Base-by-base conservation (phyloP, 2,329 filamentous ascomycete species). In the Clarireedia sp. region DNA sequence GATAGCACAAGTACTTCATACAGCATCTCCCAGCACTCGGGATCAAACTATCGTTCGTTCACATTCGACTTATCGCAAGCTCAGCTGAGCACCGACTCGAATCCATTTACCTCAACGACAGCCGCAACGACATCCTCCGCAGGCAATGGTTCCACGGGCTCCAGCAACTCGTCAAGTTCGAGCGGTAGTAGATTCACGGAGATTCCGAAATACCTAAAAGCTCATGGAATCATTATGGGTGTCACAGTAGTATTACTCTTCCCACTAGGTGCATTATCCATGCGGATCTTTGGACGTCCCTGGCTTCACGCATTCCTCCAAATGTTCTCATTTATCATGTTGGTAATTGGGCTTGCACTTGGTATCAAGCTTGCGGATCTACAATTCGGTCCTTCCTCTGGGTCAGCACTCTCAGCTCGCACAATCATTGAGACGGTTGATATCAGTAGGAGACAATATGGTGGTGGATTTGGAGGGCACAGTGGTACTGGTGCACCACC, bases 161-260 rank as follows among this genome's bases (percentile, higher is more conserved):
- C 57, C 1, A 52, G 59, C 9, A 21, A 26, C 2, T 40, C 43
- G 1, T 51, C 37, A 1, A 43, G 36, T 9, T 19, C 37, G 21
- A 29, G 9, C n/a, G 49, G 48, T n/a, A 21, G n/a, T 10, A 24
- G 33, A 23, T 12, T n/a, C 37, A 48, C 29, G 33, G 26, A 21
- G 49, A 1, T 61, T 2, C 3, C 24, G 12, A 50, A 61, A 7
- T 66, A 60, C 12, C 37, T 64, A 3, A 67, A 61, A 46, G 72
- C 76, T 0, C 82, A 85, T 59, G 83, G 81, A 48, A 73, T 82
- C 61, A 70, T 86, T 63, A 82, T 86, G 81, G 75, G 76, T 24
- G 64, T 85, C 46, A 77, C 79, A 17, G 82, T 85, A 60, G 74
- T 79, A 3, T 63, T 79, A 12, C 69, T 83, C 21, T 85, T 83